Evolutionary conservation across 73 alveolate genomes (phyloP).

Genomic region (Tetrahymena thermophila): DNA sequence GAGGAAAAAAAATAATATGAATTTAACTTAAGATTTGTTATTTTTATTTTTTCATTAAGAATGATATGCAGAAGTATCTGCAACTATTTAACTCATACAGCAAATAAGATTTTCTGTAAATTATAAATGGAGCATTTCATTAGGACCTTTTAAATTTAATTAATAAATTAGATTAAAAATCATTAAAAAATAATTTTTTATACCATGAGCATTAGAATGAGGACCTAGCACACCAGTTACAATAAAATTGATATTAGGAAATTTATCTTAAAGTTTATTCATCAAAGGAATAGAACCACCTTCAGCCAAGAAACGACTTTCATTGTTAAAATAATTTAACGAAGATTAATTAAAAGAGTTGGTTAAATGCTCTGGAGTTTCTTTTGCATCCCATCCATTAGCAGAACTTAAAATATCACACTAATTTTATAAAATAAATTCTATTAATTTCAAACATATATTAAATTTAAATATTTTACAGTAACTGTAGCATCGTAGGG

Average conservation of each 20-base stretch:
- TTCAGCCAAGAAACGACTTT: slow-evolving; percentile 50
- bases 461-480: neutral
- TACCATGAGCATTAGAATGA: slow-evolving; percentile 76
- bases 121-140: slow-evolving; percentile 11
- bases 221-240: slow-evolving; percentile 84
- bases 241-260: slow-evolving; percentile 76
- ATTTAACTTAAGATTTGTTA: neutral
- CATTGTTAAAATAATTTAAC: slow-evolving; percentile 48
- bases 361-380: slow-evolving; percentile 20
- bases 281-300: slow-evolving; percentile 90
- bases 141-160: neutral
- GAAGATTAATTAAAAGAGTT: slow-evolving; percentile 52
- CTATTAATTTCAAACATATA: neutral
- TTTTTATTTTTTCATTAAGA: neutral
- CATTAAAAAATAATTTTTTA: slow-evolving; percentile 55
- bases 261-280: slow-evolving; percentile 58
- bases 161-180: slow-evolving; percentile 45
- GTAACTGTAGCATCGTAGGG: slow-evolving; percentile 78
- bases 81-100: slow-evolving; percentile 2
- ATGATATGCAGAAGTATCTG: neutral
- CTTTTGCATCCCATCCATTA: slow-evolving; percentile 23
- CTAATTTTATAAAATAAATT: neutral
- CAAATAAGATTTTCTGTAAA: neutral
- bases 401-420: slow-evolving; percentile 3
- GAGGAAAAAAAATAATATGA: too few relatives aligned